Conservation (phyloP, 2,329 filamentous ascomycete species). For the Chaetoscypha palmicola region DNA sequence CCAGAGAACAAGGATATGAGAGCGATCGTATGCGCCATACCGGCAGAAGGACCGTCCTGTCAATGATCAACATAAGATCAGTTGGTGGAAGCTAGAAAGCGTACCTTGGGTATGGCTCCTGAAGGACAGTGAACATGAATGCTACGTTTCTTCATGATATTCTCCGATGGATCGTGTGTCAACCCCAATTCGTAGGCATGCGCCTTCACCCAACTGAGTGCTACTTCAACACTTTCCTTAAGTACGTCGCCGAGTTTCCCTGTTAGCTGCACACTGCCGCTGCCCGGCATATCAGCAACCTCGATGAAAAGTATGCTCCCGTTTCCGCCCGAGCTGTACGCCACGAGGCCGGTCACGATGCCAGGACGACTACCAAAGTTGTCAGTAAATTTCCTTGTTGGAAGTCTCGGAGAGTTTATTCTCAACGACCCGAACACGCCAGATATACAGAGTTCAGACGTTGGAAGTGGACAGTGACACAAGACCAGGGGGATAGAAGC, state of each 20-base stretch:
- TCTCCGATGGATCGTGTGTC: conserved; percentile 70
- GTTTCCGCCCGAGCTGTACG: conserved; percentile 86
- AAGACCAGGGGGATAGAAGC: conserved; percentile 2
- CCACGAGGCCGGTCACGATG: conserved; percentile 91
- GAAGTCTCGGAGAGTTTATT: conserved; percentile 3
- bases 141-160: conserved; percentile 92
- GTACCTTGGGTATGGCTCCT: conserved; percentile 92
- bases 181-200: conserved; percentile 89
- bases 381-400: conserved; percentile 15
- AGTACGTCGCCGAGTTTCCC: conserved; percentile 94
- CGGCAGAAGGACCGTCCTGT: conserved; percentile 78
- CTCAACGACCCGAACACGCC: neutral
- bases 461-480: conserved; percentile 3
- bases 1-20: conserved; percentile 84
- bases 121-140: conserved; percentile 96
- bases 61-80: conserved; percentile 15
- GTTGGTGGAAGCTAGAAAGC: conserved; percentile 39
- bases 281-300: conserved; percentile 93
- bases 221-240: conserved; percentile 95
- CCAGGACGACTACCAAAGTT: conserved; percentile 58
- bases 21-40: conserved; percentile 88
- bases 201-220: conserved; percentile 92
- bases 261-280: conserved; percentile 85
- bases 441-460: neutral
- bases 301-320: conserved; percentile 98